A percentile compares a stretch with the other conserved stretches of the same genome.
Evolutionary conservation across 768 basidiomycete genomes (phyloP).

Genomic region (Boletus barrowsii): DNA sequence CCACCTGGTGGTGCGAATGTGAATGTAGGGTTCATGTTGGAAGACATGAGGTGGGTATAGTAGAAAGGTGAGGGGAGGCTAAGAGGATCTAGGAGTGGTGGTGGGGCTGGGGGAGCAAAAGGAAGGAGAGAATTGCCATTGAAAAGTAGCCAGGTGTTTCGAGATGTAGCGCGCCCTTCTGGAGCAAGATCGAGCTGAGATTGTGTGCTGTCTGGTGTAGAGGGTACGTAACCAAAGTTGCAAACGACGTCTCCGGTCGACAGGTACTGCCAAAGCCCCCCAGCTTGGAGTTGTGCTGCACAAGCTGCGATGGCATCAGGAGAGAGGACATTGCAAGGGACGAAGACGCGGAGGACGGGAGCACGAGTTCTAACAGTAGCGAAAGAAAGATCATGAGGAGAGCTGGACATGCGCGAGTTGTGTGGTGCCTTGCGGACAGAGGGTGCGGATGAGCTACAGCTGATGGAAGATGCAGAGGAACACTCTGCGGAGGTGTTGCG

Average conservation of each 20-base stretch:
- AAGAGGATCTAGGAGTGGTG: slow-evolving; percentile 55
- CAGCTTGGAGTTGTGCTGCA: slow-evolving; percentile 64
- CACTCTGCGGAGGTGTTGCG: slow-evolving; percentile 43
- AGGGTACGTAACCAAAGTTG: slow-evolving; percentile 76
- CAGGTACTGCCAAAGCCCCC: slow-evolving; percentile 72
- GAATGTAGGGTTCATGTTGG: slow-evolving; percentile 24
- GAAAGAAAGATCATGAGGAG: slow-evolving; percentile 60
- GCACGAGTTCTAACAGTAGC: slow-evolving; percentile 65
- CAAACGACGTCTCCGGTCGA: slow-evolving; percentile 76
- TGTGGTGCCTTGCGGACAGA: slow-evolving; percentile 15
- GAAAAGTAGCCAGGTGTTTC: slow-evolving; percentile 70
- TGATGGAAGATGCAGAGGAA: slow-evolving; percentile 43
- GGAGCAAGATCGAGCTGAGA: slow-evolving; percentile 17
- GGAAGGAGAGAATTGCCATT: slow-evolving; percentile 61
- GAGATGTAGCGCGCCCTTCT: slow-evolving; percentile 18
- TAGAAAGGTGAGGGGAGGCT: slow-evolving; percentile 74
- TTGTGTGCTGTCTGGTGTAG: slow-evolving; percentile 29
- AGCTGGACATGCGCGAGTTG: slow-evolving; percentile 18
- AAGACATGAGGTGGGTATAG: slow-evolving; percentile 62
- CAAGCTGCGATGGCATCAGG: slow-evolving; percentile 48
- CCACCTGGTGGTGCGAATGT: slow-evolving; percentile 28
- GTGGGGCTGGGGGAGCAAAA: slow-evolving; percentile 50
- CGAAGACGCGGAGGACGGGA: slow-evolving; percentile 71
- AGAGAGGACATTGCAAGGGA: slow-evolving; percentile 61
- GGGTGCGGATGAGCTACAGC: slow-evolving; percentile 22